Evolutionary conservation across 257 asterid genomes (phyloP).

Genomic region (Salvia rosmarinus): DNA sequence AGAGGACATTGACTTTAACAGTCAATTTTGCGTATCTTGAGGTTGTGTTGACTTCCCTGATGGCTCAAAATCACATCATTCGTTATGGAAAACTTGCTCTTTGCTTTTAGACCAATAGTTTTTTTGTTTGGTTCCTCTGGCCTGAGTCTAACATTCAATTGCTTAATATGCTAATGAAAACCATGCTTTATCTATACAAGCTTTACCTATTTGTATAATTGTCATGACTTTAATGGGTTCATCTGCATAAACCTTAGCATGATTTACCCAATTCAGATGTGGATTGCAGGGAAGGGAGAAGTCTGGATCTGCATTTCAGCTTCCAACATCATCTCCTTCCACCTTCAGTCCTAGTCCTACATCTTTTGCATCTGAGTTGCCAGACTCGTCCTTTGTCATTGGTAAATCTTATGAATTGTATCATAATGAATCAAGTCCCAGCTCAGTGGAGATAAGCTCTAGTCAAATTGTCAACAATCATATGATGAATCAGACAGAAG

Average conservation of each 20-base stretch:
- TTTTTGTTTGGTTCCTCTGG: neutral
- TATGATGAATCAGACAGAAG: slow-evolving; percentile 39
- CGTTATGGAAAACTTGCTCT: neutral
- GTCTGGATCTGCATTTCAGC: slow-evolving; percentile 49
- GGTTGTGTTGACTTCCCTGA: slow-evolving; percentile 7
- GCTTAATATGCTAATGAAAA: slow-evolving; percentile 12
- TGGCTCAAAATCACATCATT: slow-evolving; percentile 21
- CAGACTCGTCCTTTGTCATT: slow-evolving; percentile 52
- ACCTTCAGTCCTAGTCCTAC: slow-evolving; percentile 54
- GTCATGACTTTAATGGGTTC: slow-evolving; percentile 8
- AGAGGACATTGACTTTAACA: slow-evolving; percentile 14
- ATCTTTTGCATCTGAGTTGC: slow-evolving; percentile 55
- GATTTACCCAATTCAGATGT: slow-evolving; percentile 27
- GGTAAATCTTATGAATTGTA: slow-evolving; percentile 59
- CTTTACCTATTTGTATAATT: slow-evolving; percentile 17
- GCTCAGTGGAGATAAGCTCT: slow-evolving; percentile 69
- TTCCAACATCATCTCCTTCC: slow-evolving; percentile 54
- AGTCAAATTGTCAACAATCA: slow-evolving; percentile 36
- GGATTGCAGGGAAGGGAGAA: slow-evolving; percentile 60
- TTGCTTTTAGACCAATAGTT: slow-evolving; percentile 19
- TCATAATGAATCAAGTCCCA: slow-evolving; percentile 59
- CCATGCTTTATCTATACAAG: slow-evolving; percentile 17
- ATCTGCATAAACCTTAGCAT: slow-evolving; percentile 17
- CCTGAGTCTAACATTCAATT: slow-evolving; percentile 23
- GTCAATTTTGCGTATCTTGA: slow-evolving; percentile 27